Percentiles rank a stretch among this genome's conserved stretches.
These are phyloP conservation scores for Mrakia hoshinonis DNA, from an alignment of 768 basidiomycete genomes.

Conservation along the genomic window DNA sequence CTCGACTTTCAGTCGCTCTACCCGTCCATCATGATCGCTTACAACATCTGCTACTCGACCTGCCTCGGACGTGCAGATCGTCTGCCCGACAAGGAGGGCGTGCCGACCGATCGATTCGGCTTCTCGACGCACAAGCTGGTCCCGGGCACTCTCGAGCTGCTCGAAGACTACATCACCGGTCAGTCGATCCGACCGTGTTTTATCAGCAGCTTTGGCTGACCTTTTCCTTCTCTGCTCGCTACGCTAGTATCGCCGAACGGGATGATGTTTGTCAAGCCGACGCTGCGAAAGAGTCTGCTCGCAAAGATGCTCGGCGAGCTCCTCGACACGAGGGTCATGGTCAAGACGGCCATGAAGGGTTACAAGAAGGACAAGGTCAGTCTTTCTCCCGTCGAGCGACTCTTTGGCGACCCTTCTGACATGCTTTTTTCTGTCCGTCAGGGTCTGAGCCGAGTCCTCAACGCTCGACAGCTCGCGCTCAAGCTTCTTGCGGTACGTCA, in stretches of 20 bases:
- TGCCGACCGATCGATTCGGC: conserved; percentile 57
- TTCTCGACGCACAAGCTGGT: conserved; percentile 62
- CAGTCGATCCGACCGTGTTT: conserved; percentile 32
- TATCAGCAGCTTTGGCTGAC: neutral
- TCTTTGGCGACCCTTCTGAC: neutral
- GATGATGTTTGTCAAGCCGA: conserved; percentile 80
- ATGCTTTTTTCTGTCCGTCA: conserved; percentile 36
- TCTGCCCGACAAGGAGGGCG: conserved; percentile 66
- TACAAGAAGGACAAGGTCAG: conserved; percentile 64
- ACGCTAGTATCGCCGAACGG: conserved; percentile 93
- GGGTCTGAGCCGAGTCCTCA: conserved; percentile 65
- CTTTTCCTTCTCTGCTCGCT: neutral
- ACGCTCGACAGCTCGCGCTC: conserved; percentile 83
- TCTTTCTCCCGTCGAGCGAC: neutral
- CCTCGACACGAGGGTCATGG: conserved; percentile 92
- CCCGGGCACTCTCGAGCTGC: conserved; percentile 56
- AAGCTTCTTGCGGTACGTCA: conserved; percentile 75
- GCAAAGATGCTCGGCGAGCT: conserved; percentile 87
- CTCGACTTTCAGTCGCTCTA: conserved; percentile 95
- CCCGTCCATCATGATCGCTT: conserved; percentile 96
- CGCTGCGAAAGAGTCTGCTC: conserved; percentile 73
- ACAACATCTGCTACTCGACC: conserved; percentile 87
- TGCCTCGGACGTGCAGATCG: conserved; percentile 79
- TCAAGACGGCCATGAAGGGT: conserved; percentile 90
- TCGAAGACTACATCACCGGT: conserved; percentile 74